Evolutionary conservation across 345 rosid genomes (phyloP), one percentile per base, ranked within the genome.

Genomic region (Heritiera fomes): DNA sequence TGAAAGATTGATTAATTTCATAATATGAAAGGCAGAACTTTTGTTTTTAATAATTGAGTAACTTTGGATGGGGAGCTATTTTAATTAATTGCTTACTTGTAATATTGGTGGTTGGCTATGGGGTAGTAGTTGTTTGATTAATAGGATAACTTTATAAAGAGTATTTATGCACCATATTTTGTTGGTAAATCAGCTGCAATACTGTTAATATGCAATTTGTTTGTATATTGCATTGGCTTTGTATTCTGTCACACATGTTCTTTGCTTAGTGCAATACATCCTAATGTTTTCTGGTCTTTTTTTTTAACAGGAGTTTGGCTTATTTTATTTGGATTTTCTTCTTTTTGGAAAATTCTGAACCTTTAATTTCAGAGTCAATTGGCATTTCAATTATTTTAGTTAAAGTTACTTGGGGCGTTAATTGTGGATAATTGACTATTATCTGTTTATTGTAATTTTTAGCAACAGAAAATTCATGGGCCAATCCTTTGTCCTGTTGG

Each of bases 111-210:
- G 56, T 47, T 9, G 10, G 14, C 2, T 62, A 8, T 62, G 71
- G 60, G 55, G 46, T 62, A 28, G 69, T 75, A 60, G 78, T 14
- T 28, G 18, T 75, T 45, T 61, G 59, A 75, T 61, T 4, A 45
- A 59, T 30, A 50, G 68, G 60, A 14, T 46, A 7, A 47, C 45
- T 63, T 75, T 76, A 15, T 62, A n/a, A 62, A 47, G 60, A 3
- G 13, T 13, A 72, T 18, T 53, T 18, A 17, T 10, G 76, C 62
- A 52, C 45, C 74, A 23, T 3, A 49, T 28, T 10, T 9, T 71
- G 23, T 50, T 50, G 23, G 12, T 53, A 72, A 38, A 34, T 55
- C 62, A 10, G 11, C 49, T 72, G 32, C 5, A 17, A 34, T 53
- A 41, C 12, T 50, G 60, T 4, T 32, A 50, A 71, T 6, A 28